A percentile compares a stretch with the other conserved stretches of the same genome.
phyloP scores from a whole-genome alignment of 305 asterid species.

The Plantago coronopus region DNA sequence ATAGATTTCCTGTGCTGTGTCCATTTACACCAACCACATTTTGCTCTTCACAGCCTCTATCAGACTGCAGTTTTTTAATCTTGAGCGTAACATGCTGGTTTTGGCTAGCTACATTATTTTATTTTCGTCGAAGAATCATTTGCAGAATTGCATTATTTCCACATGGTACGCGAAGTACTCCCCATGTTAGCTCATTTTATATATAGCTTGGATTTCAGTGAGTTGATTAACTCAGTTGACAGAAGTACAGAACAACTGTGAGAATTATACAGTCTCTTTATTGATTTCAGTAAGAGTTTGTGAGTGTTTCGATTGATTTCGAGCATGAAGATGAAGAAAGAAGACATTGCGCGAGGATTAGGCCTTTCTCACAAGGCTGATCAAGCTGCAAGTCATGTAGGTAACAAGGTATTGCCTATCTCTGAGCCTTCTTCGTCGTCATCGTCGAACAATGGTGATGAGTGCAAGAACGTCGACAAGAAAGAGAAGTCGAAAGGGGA shows the following conservation, averaged over 20 bases:
- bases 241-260: too few species aligned
- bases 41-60: slow-evolving; percentile 27
- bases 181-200: slow-evolving; percentile 20
- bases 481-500: slow-evolving; percentile 46
- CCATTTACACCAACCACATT: slow-evolving; percentile 45
- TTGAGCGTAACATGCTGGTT: slow-evolving; percentile 58
- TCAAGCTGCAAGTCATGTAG: slow-evolving; percentile 25
- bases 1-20: slow-evolving; percentile 50
- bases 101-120: slow-evolving; percentile 33
- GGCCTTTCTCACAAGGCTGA: slow-evolving; percentile 37
- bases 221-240: slow-evolving; percentile 28
- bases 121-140: slow-evolving; percentile 18
- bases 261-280: too few species aligned
- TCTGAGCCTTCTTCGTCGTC: slow-evolving; percentile 30
- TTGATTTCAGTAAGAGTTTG: too few species aligned
- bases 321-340: slow-evolving; percentile 51
- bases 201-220: slow-evolving; percentile 42
- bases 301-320: background rate
- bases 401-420: slow-evolving; percentile 62
- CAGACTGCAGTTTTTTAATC: slow-evolving; percentile 1
- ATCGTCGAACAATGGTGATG: slow-evolving; percentile 19
- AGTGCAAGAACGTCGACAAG: slow-evolving; percentile 26
- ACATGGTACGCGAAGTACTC: slow-evolving; percentile 26
- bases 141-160: slow-evolving; percentile 36
- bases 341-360: slow-evolving; percentile 32